Evolutionary conservation across 1,284 basidiomycete genomes (phyloP).

Genomic region (Blastosporella zonata): DNA sequence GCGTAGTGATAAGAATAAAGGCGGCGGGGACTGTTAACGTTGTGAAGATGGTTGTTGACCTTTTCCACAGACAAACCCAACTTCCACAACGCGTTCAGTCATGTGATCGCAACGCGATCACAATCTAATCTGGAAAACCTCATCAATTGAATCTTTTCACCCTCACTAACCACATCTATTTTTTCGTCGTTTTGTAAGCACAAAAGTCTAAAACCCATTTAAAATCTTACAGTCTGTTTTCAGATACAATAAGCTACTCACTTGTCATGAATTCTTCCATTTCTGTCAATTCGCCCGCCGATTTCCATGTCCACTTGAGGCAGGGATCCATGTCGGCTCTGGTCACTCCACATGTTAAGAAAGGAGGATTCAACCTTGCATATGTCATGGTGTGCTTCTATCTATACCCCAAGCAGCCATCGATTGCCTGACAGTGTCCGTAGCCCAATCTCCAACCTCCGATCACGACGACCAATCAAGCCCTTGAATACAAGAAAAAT

Average conservation of each 20-base stretch:
- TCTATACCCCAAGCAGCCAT: conserved; percentile 1
- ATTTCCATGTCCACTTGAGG: conserved; percentile 97
- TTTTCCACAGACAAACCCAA: conserved; percentile 28
- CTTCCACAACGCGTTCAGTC: conserved; percentile 37
- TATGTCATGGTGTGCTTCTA: conserved; percentile 82
- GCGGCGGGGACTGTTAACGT: conserved; percentile 17
- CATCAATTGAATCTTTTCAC: conserved; percentile 6
- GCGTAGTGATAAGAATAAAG: conserved; percentile 6
- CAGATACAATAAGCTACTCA: neutral
- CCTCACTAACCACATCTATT: conserved; percentile 9
- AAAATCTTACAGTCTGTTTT: neutral
- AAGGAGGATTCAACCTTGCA: conserved; percentile 88
- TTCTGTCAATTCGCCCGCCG: conserved; percentile 72
- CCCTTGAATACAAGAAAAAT: conserved; percentile 76
- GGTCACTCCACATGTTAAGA: conserved; percentile 87
- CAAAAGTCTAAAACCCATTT: neutral
- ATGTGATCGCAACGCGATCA: conserved; percentile 32
- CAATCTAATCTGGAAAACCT: conserved; percentile 31
- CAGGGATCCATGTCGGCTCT: conserved; percentile 83
- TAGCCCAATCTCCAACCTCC: conserved; percentile 96
- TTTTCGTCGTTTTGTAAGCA: neutral
- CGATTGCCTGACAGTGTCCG: conserved; percentile 11
- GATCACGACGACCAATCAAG: conserved; percentile 82
- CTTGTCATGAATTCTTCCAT: conserved; percentile 36
- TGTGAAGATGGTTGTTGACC: conserved; percentile 19